Percentiles rank a stretch among this genome's conserved stretches.
Evolutionary conservation across 345 rosid species (phyloP).

Genomic region (Brassica napus): Da-Ae NC_063442.1:41430001-41430500

Average conservation of each 20-base stretch:
- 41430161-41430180: neutral
- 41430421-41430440: neutral
- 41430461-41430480: neutral
- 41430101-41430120: neutral
- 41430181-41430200: neutral
- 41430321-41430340: too few relatives aligned
- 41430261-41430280: neutral
- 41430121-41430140: conserved; percentile 3
- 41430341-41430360: neutral
- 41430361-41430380: neutral
- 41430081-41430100: conserved; percentile 28
- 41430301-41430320: neutral
- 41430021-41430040: neutral
- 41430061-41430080: conserved; percentile 8
- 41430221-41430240: neutral
- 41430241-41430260: neutral
- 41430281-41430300: neutral
- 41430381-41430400: neutral
- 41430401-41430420: neutral
- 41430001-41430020: neutral
- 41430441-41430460: conserved; percentile 18
- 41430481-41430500: conserved; percentile 22
- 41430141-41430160: neutral
- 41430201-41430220: neutral
- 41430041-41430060: neutral